These are phyloP conservation scores for Myotisia sp. DNA, from an alignment of 2,329 filamentous ascomycete species.

Conservation along the genomic window DNA sequence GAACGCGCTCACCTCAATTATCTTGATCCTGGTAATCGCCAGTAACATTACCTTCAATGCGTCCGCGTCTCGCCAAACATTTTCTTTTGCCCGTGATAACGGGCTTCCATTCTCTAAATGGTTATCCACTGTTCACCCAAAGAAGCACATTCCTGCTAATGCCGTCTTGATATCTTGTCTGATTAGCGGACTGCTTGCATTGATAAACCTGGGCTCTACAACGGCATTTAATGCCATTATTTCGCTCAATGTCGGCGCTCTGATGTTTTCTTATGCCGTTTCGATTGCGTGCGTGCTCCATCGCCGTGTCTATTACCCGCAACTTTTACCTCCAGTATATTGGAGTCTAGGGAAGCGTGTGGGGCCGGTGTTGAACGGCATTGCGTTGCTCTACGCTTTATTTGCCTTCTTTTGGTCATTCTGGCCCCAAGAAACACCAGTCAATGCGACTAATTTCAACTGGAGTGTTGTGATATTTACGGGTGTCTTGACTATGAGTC, in stretches of 20 bases:
- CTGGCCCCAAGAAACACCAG: not conserved
- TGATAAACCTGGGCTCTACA: slow-evolving; percentile 39
- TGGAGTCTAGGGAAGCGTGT: slow-evolving; percentile 31
- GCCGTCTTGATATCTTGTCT: slow-evolving; percentile 34
- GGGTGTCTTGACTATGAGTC: slow-evolving; percentile 25
- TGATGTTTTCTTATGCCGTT: slow-evolving; percentile 32
- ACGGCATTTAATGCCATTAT: slow-evolving; percentile 32
- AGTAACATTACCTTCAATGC: slow-evolving; percentile 21
- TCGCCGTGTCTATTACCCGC: slow-evolving; percentile 30
- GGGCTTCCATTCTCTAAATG: slow-evolving; percentile 36
- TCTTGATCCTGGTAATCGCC: slow-evolving; percentile 17
- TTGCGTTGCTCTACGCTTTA: slow-evolving; percentile 6
- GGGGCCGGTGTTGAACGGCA: slow-evolving; percentile 3
- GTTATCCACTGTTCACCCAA: not conserved
- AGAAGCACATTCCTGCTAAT: slow-evolving; percentile 29
- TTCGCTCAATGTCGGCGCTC: slow-evolving; percentile 28
- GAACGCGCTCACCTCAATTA: slow-evolving; percentile 15
- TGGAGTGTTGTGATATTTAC: slow-evolving; percentile 30
- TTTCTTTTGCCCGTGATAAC: slow-evolving; percentile 37
- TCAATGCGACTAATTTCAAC: slow-evolving; percentile 8
- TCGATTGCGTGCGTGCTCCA: slow-evolving; percentile 36
- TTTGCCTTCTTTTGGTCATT: slow-evolving; percentile 11
- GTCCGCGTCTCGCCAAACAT: slow-evolving; percentile 21
- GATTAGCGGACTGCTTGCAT: slow-evolving; percentile 31
- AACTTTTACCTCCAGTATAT: slow-evolving; percentile 27